These are phyloP conservation scores for Xylariaceae sp. DNA, from an alignment of 2,329 filamentous ascomycete genomes.

Conservation along the genomic window DNA sequence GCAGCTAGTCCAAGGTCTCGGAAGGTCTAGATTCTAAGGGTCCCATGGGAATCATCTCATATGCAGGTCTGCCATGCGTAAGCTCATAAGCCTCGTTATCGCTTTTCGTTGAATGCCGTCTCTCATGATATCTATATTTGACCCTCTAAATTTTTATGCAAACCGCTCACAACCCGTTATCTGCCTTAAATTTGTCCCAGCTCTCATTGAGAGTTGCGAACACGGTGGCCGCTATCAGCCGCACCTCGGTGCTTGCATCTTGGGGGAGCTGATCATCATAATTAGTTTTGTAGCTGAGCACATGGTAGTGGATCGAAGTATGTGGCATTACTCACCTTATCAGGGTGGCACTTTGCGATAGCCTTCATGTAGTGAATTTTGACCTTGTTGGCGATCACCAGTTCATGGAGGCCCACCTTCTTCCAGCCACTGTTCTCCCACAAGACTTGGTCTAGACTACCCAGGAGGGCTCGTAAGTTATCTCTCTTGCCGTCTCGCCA, in stretches of 20 bases:
- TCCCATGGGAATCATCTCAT: slow-evolving; percentile 16
- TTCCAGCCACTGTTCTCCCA: slow-evolving; percentile 97
- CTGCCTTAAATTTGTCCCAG: slow-evolving; percentile 75
- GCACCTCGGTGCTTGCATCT: slow-evolving; percentile 68
- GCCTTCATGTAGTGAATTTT: slow-evolving; percentile 99
- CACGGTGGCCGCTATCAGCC: slow-evolving; percentile 68
- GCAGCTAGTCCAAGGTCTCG: background rate
- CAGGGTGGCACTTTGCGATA: slow-evolving; percentile 96
- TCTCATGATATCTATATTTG: slow-evolving; percentile 19
- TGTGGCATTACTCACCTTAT: slow-evolving; percentile 75
- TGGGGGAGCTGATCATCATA: slow-evolving; percentile 60
- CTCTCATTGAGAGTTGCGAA: slow-evolving; percentile 74
- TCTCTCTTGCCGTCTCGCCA: slow-evolving; percentile 95
- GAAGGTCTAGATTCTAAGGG: slow-evolving; percentile 5
- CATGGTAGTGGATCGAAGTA: slow-evolving; percentile 10
- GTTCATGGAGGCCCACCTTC: slow-evolving; percentile 90
- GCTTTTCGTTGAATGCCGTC: slow-evolving; percentile 12
- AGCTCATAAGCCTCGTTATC: slow-evolving; percentile 10
- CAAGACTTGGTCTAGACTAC: slow-evolving; percentile 84
- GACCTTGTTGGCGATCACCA: slow-evolving; percentile 92
- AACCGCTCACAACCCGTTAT: slow-evolving; percentile 63
- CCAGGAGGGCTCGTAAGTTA: slow-evolving; percentile 85
- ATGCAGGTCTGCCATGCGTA: slow-evolving; percentile 13
- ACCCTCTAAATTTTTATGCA: background rate
- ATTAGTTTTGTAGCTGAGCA: slow-evolving; percentile 15